Conservation (phyloP, 257 asterid species). For the Cynanchum wilfordii region DNA sequence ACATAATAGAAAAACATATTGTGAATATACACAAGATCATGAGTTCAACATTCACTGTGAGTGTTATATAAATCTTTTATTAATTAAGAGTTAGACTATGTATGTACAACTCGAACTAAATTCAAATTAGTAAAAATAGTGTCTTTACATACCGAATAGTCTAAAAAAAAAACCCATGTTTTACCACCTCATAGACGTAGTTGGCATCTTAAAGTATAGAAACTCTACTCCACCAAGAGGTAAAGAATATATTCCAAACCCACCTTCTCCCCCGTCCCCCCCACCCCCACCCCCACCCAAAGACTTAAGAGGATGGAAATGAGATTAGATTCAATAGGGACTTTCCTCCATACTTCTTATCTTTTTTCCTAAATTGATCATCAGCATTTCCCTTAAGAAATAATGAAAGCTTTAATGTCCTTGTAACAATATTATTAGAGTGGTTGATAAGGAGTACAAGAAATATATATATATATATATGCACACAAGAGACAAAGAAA, state of each 20-base stretch:
- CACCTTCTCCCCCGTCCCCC: too few species aligned
- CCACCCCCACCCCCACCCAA: slow-evolving; percentile 7
- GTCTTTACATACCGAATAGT: too few species aligned
- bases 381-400: background rate
- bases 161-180: slow-evolving; percentile 15
- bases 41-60: too few species aligned
- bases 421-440: background rate
- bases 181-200: slow-evolving; percentile 1
- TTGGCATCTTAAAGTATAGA: slow-evolving; percentile 10
- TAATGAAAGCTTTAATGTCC: background rate
- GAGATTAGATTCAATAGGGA: slow-evolving; percentile 20
- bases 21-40: too few species aligned
- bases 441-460: slow-evolving; percentile 17
- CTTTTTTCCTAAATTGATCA: slow-evolving; percentile 27
- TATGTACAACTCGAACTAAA: too few species aligned
- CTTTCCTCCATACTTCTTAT: slow-evolving; percentile 44
- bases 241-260: slow-evolving; percentile 32
- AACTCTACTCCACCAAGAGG: slow-evolving; percentile 24
- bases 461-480: background rate
- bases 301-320: slow-evolving; percentile 14
- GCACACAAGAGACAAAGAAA: slow-evolving; percentile 13
- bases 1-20: too few species aligned
- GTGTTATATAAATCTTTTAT: too few species aligned
- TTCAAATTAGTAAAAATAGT: too few species aligned
- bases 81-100: too few species aligned